Conservation (phyloP, 2,329 filamentous ascomycete species). For the Fusarium subtropicale region DNA sequence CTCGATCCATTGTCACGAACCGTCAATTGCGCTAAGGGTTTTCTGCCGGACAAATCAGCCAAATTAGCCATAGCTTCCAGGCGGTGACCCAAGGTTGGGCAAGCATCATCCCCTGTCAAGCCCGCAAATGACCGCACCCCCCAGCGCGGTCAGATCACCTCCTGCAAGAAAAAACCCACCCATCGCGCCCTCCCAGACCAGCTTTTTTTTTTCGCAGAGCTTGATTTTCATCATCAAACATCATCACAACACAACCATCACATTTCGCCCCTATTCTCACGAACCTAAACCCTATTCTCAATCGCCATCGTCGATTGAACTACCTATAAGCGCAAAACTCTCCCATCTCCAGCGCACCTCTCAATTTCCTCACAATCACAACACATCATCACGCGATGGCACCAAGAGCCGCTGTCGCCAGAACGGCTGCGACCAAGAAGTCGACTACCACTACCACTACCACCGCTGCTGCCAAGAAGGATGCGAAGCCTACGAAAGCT, state of each 20-base stretch:
- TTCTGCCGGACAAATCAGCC: conserved; percentile 33
- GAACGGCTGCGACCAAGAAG: conserved; percentile 47
- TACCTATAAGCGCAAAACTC: background rate
- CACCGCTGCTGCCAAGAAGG: conserved; percentile 43
- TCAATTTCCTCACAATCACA: conserved; percentile 13
- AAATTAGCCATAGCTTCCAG: conserved; percentile 17
- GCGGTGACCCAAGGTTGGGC: conserved; percentile 26
- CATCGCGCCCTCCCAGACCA: conserved; percentile 19
- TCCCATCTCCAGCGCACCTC: conserved; percentile 23
- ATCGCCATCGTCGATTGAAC: background rate
- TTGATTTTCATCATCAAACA: conserved; percentile 31
- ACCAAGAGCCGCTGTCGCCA: conserved; percentile 46
- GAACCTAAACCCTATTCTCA: background rate
- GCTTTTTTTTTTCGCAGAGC: conserved; percentile 26
- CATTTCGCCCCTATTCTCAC: background rate
- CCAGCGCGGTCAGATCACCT: conserved; percentile 40
- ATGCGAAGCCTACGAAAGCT: conserved; percentile 39
- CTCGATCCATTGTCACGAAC: background rate
- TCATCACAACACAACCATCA: conserved; percentile 26
- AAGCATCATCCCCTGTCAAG: conserved; percentile 27
- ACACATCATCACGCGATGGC: conserved; percentile 48
- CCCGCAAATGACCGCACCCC: conserved; percentile 37
- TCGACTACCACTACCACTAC: conserved; percentile 26
- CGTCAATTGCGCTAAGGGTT: conserved; percentile 9
- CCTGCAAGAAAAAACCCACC: conserved; percentile 30